Conservation (phyloP, 2,329 filamentous ascomycete genomes). For the Fusarium sp. region DNA sequence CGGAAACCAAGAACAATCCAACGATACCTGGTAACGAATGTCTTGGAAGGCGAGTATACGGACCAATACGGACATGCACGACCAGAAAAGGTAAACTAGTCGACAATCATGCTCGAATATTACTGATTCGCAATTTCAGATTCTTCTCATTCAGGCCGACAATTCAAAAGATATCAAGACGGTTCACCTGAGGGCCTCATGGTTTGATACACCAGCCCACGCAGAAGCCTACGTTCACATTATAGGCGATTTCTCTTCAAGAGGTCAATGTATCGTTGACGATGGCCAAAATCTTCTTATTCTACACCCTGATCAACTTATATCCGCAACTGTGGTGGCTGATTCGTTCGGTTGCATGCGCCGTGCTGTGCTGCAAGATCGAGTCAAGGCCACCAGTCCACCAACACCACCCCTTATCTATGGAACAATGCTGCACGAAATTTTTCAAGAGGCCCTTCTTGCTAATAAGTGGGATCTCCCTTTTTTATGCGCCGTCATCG, state of each 20-base stretch:
- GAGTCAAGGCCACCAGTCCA: constrained; percentile 89
- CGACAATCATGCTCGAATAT: neutral
- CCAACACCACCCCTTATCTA: constrained; percentile 85
- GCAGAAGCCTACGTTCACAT: constrained; percentile 84
- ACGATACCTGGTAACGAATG: constrained; percentile 82
- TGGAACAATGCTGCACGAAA: constrained; percentile 91
- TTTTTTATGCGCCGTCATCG: constrained; percentile 74
- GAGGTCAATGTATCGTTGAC: constrained; percentile 81
- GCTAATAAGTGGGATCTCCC: constrained; percentile 80
- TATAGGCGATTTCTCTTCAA: constrained; percentile 76
- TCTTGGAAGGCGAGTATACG: constrained; percentile 74
- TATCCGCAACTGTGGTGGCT: constrained; percentile 94
- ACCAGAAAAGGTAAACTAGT: constrained; percentile 73
- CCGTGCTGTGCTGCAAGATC: constrained; percentile 91
- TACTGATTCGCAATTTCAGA: constrained; percentile 56
- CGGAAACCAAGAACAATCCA: constrained; percentile 79
- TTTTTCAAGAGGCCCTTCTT: constrained; percentile 90
- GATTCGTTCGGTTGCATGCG: constrained; percentile 94
- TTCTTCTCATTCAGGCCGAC: constrained; percentile 85
- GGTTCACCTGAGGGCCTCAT: constrained; percentile 83
- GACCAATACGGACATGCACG: constrained; percentile 67
- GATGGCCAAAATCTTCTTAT: constrained; percentile 87
- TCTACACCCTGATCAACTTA: constrained; percentile 91
- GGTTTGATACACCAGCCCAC: constrained; percentile 82
- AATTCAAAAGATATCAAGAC: constrained; percentile 70